These are phyloP conservation scores for Dillenia suffruticosa DNA, from an alignment of 164 flowering plant genomes.

Conservation along the genomic window DNA sequence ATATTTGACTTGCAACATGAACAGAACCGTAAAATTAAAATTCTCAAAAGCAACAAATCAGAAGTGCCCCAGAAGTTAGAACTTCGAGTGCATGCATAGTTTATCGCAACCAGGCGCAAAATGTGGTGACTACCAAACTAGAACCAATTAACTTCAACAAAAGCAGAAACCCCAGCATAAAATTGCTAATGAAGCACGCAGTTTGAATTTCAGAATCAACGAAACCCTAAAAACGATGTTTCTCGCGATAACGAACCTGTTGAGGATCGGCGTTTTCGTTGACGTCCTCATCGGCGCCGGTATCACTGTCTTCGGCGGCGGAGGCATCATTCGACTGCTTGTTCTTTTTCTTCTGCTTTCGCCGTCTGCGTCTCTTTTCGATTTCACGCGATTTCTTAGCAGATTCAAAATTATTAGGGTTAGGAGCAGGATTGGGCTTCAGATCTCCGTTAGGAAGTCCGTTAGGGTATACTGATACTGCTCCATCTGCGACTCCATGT, in stretches of 20 bases:
- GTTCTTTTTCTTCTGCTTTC: constrained; percentile 86
- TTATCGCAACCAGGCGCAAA: no score
- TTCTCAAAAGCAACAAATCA: no score
- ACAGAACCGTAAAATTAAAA: no score
- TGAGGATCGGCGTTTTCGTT: constrained; percentile 54
- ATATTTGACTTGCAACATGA: no score
- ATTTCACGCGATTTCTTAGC: constrained; percentile 51
- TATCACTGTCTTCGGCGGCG: constrained; percentile 22
- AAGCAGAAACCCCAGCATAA: no score
- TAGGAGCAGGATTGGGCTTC: constrained; percentile 19
- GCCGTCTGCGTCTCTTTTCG: constrained; percentile 68
- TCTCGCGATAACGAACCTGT: constrained; percentile 26
- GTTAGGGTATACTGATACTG: background rate
- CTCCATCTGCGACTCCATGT: background rate
- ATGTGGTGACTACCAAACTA: no score
- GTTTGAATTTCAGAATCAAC: no score
- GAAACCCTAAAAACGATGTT: background rate
- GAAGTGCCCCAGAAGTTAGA: no score
- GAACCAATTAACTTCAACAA: no score
- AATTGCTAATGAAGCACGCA: no score
- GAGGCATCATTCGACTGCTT: constrained; percentile 17
- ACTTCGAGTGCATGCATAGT: no score
- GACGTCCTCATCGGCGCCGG: constrained; percentile 27
- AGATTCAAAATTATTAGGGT: background rate
- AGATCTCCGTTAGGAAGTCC: constrained; percentile 33